phyloP scores from a whole-genome alignment of 495 filamentous ascomycete species.

The Sordaria brevicollis region DNA sequence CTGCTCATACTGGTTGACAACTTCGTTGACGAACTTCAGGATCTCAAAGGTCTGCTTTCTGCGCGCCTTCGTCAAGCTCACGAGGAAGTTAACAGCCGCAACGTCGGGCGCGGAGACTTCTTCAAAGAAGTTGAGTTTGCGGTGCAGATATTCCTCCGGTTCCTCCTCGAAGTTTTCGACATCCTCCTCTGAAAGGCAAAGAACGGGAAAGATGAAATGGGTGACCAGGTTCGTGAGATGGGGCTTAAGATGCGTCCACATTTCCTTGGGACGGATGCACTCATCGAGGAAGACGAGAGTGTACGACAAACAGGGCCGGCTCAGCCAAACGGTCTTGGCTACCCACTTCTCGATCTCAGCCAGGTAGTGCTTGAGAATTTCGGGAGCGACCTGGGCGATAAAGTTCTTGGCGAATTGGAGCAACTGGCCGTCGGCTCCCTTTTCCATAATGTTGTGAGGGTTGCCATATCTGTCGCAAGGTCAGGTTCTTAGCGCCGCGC shows the following conservation, averaged over 20 bases:
- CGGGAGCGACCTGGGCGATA: constrained; percentile 81
- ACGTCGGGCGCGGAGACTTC: constrained; percentile 94
- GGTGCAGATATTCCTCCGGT: constrained; percentile 90
- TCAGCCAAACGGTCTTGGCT: constrained; percentile 86
- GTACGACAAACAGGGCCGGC: constrained; percentile 83
- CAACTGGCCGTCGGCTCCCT: constrained; percentile 54
- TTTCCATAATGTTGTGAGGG: constrained; percentile 54
- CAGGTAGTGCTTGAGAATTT: constrained; percentile 88
- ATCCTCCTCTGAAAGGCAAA: constrained; percentile 89
- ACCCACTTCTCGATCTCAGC: constrained; percentile 95
- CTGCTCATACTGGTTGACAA: constrained; percentile 80
- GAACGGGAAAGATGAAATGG: constrained; percentile 87
- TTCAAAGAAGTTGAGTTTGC: constrained; percentile 96
- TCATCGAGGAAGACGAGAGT: constrained; percentile 91
- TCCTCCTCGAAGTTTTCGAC: constrained; percentile 89
- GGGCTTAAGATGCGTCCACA: constrained; percentile 89
- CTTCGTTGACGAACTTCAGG: constrained; percentile 81
- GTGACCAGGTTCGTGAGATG: constrained; percentile 86
- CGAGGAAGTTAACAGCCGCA: constrained; percentile 91
- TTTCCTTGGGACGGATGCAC: constrained; percentile 92
- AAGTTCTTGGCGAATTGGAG: constrained; percentile 78
- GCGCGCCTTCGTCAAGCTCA: constrained; percentile 85
- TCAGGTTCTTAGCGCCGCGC: constrained; percentile 9
- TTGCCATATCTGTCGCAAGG: constrained; percentile 68
- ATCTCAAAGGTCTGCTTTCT: constrained; percentile 94